phyloP scores from a whole-genome alignment of 495 filamentous ascomycete genomes.

The Podospora australis region DNA sequence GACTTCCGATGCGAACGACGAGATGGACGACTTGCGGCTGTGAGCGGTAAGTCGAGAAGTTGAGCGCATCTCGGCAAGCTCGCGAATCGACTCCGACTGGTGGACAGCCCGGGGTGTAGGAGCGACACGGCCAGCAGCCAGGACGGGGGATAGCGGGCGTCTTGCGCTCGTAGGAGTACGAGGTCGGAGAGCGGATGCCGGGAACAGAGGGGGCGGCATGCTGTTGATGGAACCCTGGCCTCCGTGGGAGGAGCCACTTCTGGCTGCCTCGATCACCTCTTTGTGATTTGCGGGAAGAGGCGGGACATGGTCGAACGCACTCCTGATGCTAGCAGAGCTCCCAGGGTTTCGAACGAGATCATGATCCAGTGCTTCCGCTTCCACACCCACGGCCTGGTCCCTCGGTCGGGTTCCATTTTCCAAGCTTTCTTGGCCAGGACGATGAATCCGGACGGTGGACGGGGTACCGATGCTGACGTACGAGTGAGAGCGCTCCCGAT shows the following conservation, averaged over 20 bases:
- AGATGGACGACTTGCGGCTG: slow-evolving; percentile 74
- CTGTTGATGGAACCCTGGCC: slow-evolving; percentile 39
- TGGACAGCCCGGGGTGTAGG: slow-evolving; percentile 33
- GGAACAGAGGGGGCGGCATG: slow-evolving; percentile 84
- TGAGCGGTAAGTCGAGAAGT: slow-evolving; percentile 29
- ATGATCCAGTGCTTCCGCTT: slow-evolving; percentile 15
- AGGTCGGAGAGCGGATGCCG: slow-evolving; percentile 73
- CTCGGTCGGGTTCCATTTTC: slow-evolving; percentile 33
- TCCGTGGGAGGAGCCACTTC: slow-evolving; percentile 40
- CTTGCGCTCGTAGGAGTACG: slow-evolving; percentile 55
- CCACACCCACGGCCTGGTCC: slow-evolving; percentile 23
- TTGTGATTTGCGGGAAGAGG: slow-evolving; percentile 78
- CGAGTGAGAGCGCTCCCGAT: slow-evolving; percentile 16
- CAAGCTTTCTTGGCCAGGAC: slow-evolving; percentile 32
- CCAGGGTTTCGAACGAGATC: slow-evolving; percentile 48
- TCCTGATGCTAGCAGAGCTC: slow-evolving; percentile 58
- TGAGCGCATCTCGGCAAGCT: slow-evolving; percentile 35
- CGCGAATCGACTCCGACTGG: slow-evolving; percentile 26
- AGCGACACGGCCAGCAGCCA: slow-evolving; percentile 28
- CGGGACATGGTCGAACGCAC: slow-evolving; percentile 38
- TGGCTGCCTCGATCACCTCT: slow-evolving; percentile 75
- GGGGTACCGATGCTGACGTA: slow-evolving; percentile 25
- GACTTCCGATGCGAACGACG: slow-evolving; percentile 90
- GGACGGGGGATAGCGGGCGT: slow-evolving; percentile 33
- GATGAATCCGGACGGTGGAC: slow-evolving; percentile 28